Base-by-base conservation (phyloP, 768 basidiomycete genomes). In the Russula vinacea region DNA sequence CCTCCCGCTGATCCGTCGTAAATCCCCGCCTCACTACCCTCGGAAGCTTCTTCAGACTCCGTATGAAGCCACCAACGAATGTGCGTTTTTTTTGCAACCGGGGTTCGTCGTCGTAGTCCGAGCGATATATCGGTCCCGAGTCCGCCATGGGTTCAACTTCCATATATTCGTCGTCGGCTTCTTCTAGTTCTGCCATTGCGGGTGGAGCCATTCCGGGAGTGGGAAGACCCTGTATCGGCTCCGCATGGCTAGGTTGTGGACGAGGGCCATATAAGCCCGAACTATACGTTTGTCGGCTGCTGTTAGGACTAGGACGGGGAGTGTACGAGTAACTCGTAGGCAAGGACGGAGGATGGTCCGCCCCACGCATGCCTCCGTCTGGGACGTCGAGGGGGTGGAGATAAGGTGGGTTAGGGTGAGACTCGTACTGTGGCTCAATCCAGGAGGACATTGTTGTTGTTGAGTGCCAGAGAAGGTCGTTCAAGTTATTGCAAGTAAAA, bases 61-160 rank as follows among this genome's bases (percentile, higher is more conserved):
- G 49, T 2, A 67, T 58, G 33, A 69, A 69, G 14, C 68, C 68
- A 6, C 68, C 68, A 5, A 69, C 66, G 44, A 69, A 69, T 47
- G 62, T 59, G 39, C 47, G 49, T 37, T 29, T 62, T 24, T 58
- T 39, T 3, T 57, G 40, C 14, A 56, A 50, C 24, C 0, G 49
- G 29, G 13, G 17, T 44, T 24, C 58, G 16, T 63, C 58, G 32
- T 67, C 58, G n/a, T 45, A 64, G 33, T 56, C 55, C 7, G 58
- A 63, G 17, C 45, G 29, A 17, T 39, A 42, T 9, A 49, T 22
- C 10, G 59, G 57, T 32, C 14, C 58, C 0, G 6, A 2, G 4
- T 64, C 62, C 17, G 19, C 29, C 16, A 9, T 35, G 26, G 68
- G 56, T 3, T 67, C 67, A 14, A 69, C 56, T 17, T 64, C 60